Evolutionary conservation across 495 filamentous ascomycete genomes (phyloP), one percentile per base, ranked within the genome.

Genomic region (Penicillium diatomitis): DNA sequence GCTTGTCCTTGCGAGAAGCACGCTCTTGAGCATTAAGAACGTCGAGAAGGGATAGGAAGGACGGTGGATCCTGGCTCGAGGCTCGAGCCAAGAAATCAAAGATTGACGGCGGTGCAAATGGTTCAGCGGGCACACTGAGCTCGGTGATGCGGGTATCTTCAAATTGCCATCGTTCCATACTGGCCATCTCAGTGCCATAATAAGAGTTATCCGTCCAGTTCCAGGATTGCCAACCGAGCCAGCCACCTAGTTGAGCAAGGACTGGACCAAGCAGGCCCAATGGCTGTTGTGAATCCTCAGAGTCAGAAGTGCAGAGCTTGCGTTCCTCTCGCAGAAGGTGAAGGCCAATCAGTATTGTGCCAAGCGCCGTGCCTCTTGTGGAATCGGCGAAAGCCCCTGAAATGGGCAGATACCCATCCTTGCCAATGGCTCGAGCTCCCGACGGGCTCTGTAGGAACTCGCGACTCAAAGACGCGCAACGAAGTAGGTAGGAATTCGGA

Each of bases 271-370:
- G 65, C 48, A 80, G 75, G 40, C 73, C 65, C 31, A 69, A 55
- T 32, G 78, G 68, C 39, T 70, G 66, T 36, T 72, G 72, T 6
- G 75, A 72, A 44, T 74, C 69, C 49, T 85, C 76, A 0, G 73
- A 70, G 27, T 79, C 71, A 12, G 81, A 74, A 30, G 81, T 79
- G 41, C 87, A 82, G 4, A 98, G 79, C 60, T 94, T 96, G 52
- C 86, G 79, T 56, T 98, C 92, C 61, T 98, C 91, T 2, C 85
- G 74, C 4, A 95, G 63, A 5, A 97, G 75, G 63, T 97, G 94
- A 27, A 98, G 74, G 9, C 80, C 82, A 43, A 92, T 71, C 7
- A 96, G 70, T 2, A 91, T 72, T 41, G 81, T 83, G 50, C 79
- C 78, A 36, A 88, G 71, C 32, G 79, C 75, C 44, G 71, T 77